Percentiles rank a stretch among this genome's conserved stretches.
phyloP scores from a whole-genome alignment of 2,329 filamentous ascomycete genomes.

The Cladosporium phlei region DNA sequence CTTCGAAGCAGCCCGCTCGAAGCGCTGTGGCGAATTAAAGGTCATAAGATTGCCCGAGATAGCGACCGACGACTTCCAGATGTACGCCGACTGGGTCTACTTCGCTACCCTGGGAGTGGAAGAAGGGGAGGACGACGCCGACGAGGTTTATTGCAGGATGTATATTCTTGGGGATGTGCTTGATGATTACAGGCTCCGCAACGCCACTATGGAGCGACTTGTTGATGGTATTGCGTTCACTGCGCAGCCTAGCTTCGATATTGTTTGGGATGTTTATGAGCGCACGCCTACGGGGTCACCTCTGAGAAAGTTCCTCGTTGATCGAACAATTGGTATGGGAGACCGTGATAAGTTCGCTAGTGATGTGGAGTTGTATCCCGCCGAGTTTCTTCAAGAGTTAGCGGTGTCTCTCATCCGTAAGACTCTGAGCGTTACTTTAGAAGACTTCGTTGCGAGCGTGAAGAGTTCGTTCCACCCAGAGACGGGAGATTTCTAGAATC shows the following conservation, averaged over 20 bases:
- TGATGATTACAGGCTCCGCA: conserved; percentile 1
- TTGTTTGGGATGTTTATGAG: background rate
- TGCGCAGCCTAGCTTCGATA: no score
- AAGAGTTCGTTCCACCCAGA: background rate
- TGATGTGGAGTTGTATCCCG: background rate
- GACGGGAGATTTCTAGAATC: background rate
- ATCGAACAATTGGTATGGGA: background rate
- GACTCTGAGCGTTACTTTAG: no score
- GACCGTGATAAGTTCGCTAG: background rate
- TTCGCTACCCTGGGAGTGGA: no score
- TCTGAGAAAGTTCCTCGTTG: background rate
- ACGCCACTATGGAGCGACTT: background rate
- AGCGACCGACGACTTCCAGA: background rate
- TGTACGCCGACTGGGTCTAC: background rate
- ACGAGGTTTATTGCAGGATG: no score
- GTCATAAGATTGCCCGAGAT: conserved; percentile 9
- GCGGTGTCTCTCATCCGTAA: no score
- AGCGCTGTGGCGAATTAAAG: conserved; percentile 10
- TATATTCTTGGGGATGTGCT: background rate
- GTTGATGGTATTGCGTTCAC: background rate
- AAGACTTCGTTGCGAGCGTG: no score
- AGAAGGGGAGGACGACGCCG: no score
- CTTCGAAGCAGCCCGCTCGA: conserved; percentile 16
- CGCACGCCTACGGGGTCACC: background rate
- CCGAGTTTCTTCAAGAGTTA: background rate